Evolutionary conservation across 2,329 filamentous ascomycete species (phyloP).

Genomic region (Colletotrichum abscissum): DNA sequence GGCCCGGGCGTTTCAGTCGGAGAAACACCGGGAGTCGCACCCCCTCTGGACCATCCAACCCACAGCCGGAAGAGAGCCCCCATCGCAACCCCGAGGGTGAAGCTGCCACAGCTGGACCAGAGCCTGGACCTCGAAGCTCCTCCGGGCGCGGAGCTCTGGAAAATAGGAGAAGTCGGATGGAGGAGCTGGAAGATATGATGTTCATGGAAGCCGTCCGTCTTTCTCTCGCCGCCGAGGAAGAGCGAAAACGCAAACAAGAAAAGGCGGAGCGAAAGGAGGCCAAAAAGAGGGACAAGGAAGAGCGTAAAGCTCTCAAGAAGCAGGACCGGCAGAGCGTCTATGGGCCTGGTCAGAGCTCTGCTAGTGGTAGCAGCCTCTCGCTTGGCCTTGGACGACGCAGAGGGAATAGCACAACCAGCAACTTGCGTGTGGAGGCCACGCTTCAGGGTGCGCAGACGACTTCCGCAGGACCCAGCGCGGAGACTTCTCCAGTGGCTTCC

Average conservation of each 20-base stretch:
- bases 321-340: slow-evolving; percentile 52
- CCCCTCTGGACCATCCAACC: slow-evolving; percentile 38
- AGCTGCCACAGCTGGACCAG: slow-evolving; percentile 43
- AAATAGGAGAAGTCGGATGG: slow-evolving; percentile 68
- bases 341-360: slow-evolving; percentile 57
- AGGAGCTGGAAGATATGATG: slow-evolving; percentile 98
- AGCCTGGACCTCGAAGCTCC: slow-evolving; percentile 46
- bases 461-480: slow-evolving; percentile 17
- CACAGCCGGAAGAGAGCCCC: slow-evolving; percentile 45
- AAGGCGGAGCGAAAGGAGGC: slow-evolving; percentile 84
- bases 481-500: slow-evolving; percentile 44
- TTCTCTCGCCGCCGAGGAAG: slow-evolving; percentile 92
- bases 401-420: slow-evolving; percentile 70
- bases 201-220: slow-evolving; percentile 95
- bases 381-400: slow-evolving; percentile 69
- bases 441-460: slow-evolving; percentile 52
- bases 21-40: slow-evolving; percentile 58
- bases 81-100: slow-evolving; percentile 40
- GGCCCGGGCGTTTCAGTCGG: slow-evolving; percentile 66
- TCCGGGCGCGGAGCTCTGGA: slow-evolving; percentile 42
- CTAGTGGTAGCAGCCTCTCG: slow-evolving; percentile 73
- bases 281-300: slow-evolving; percentile 87
- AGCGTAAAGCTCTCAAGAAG: slow-evolving; percentile 81
- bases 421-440: slow-evolving; percentile 67
- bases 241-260: slow-evolving; percentile 86